Conservation (phyloP, 352 stramenopile genomes). For the Phytophthora capsici region DNA sequence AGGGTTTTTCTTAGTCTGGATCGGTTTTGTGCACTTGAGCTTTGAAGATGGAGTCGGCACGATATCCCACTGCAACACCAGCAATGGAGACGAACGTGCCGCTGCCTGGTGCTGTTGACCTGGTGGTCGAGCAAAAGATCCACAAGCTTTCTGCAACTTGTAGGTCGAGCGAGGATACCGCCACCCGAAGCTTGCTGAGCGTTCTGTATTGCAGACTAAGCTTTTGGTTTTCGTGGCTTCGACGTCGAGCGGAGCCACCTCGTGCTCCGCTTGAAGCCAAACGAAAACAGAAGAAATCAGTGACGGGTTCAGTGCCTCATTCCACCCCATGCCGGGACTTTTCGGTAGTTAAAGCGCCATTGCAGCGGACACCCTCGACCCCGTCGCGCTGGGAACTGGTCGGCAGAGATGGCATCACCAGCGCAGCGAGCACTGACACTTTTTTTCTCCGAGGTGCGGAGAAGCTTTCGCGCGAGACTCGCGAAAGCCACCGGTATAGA, state of each 20-base stretch:
- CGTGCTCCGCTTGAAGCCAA: constrained; percentile 14
- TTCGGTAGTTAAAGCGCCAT: constrained; percentile 10
- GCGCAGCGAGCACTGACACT: not conserved
- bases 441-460: constrained; percentile 18
- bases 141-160: constrained; percentile 4
- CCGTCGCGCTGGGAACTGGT: not conserved
- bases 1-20: constrained; percentile 10
- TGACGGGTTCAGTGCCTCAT: constrained; percentile 12
- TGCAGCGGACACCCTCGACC: not conserved
- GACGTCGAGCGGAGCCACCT: constrained; percentile 5
- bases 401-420: constrained; percentile 17
- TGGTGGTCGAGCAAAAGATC: constrained; percentile 12
- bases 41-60: constrained; percentile 33
- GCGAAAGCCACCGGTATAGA: constrained; percentile 22
- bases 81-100: constrained; percentile 16
- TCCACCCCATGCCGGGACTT: constrained; percentile 9
- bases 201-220: not conserved
- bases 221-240: not conserved
- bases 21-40: constrained; percentile 35
- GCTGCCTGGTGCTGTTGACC: not conserved
- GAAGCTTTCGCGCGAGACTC: constrained; percentile 18
- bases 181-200: not conserved
- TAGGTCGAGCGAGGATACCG: constrained; percentile 6
- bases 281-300: constrained; percentile 36
- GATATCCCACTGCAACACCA: constrained; percentile 19